Evolutionary conservation across 169 alveolate genomes (phyloP), one percentile per base, ranked within the genome.

Genomic region (Pseudocohnilembus persalinus): DNA sequence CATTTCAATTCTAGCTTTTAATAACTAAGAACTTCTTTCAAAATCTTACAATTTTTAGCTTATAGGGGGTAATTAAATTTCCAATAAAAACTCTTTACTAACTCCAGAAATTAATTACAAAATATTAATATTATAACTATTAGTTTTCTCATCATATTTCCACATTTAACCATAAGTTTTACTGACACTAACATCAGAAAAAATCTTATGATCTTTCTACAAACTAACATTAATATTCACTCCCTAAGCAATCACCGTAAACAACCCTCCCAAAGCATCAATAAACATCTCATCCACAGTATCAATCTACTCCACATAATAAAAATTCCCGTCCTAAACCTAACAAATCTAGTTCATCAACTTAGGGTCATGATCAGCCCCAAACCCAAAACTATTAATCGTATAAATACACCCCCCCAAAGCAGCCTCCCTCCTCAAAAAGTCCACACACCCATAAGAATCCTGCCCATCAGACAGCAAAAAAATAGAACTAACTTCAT

Each of bases 211-310:
- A 73, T 65, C 74, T 81, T 49, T 79, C 25, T 79, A 49, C 0
- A 63, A 31, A 0, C 32, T 81, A 49, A 89, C 31, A 24, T 76
- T 77, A 11, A 92, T 76, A n/a, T 81, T 31, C 29, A 89, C 79
- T 31, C 88, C 88, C 65, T 87, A 85, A 73, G 90, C 93, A 0
- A 92, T 88, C 33, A 87, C 92, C 30, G 93, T 83, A 86, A 89
- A 82, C 63, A 90, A 81, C 74, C 93, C 92, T 11, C 96, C 96
- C 64, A 92, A 81, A 77, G 93, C 92, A 87, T 92, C 90, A 29
- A 88, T 83, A 87, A 92, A 92, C 80, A 82, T 90, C 73, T 83
- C 90, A 78, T 87, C 89, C 32, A 92, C 84, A 83, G 82, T 81
- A 29, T 88, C 85, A 77, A 83, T 77, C 76, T 88, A 35, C 73